Evolutionary conservation across 805 yeast genomes (phyloP).

Genomic region (Saccharomycopsis oosterbeekiorum): DNA sequence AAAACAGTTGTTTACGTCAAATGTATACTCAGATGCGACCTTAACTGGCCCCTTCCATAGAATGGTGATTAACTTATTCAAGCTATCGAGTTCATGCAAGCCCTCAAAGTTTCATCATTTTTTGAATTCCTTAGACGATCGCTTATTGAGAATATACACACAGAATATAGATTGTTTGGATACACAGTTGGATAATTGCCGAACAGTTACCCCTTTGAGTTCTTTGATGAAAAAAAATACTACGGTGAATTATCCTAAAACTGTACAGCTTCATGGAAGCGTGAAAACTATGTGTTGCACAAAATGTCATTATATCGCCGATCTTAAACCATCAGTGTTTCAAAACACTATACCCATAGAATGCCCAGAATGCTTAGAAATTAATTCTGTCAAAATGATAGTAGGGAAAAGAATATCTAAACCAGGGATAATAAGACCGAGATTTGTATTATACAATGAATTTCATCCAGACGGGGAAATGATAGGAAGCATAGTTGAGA

Average conservation of each 20-base stretch:
- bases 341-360: conserved; percentile 27
- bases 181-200: conserved; percentile 39
- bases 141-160: conserved; percentile 68
- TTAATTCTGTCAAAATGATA: conserved; percentile 43
- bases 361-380: conserved; percentile 58
- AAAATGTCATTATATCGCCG: conserved; percentile 54
- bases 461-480: conserved; percentile 81
- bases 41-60: conserved; percentile 59
- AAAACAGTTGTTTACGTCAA: conserved; percentile 70
- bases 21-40: conserved; percentile 56
- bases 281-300: conserved; percentile 64
- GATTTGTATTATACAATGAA: conserved; percentile 64
- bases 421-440: conserved; percentile 51
- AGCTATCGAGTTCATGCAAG: conserved; percentile 39
- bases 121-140: conserved; percentile 51
- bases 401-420: conserved; percentile 61
- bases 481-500: conserved; percentile 64
- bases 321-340: conserved; percentile 45
- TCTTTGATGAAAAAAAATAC: neutral
- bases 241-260: conserved; percentile 36
- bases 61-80: conserved; percentile 56
- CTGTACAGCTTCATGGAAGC: conserved; percentile 81
- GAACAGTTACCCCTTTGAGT: conserved; percentile 41
- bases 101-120: conserved; percentile 72
- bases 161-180: conserved; percentile 86